Conservation (phyloP, 192 early-diverging fungal species). For the Backusella parvicylindrica region DNA sequence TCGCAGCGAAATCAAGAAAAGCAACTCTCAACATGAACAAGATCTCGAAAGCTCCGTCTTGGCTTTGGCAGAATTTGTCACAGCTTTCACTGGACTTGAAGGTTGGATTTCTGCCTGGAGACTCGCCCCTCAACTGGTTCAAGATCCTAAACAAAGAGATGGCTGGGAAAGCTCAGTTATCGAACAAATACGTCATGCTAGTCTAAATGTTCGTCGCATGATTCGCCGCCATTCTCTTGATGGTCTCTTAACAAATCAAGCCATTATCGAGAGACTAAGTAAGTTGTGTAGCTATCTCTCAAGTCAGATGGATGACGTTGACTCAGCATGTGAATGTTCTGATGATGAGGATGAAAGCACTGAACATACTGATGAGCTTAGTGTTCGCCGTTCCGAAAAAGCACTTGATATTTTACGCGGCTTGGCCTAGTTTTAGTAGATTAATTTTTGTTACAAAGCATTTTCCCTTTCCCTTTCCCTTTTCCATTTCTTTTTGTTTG, state of each 20-base stretch:
- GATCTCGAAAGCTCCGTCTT: conserved; percentile 16
- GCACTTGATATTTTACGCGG: conserved; percentile 8
- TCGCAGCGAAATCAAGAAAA: not conserved
- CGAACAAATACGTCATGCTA: conserved; percentile 4
- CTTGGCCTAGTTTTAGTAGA: not conserved
- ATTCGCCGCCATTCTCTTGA: conserved; percentile 16
- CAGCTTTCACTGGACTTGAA: conserved; percentile 20
- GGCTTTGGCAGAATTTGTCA: conserved; percentile 29
- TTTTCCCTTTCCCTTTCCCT: not conserved
- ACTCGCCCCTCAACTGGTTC: not conserved
- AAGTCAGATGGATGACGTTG: conserved; percentile 1
- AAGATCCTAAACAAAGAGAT: not conserved
- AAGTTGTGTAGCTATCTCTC: conserved; percentile 15
- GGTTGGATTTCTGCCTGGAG: conserved; percentile 29
- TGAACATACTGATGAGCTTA: not conserved
- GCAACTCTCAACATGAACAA: not conserved
- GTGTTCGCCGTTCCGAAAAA: not conserved
- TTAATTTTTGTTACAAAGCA: not conserved
- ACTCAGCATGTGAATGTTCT: conserved; percentile 10
- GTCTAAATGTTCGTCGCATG: conserved; percentile 24
- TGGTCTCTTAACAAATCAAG: conserved; percentile 13
- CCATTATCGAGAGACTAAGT: conserved; percentile 17
- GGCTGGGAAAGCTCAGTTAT: not conserved
- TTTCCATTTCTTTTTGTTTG: not conserved
- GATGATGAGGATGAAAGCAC: conserved; percentile 4